A percentile compares a stretch with the other conserved stretches of the same genome.
phyloP scores from a whole-genome alignment of 2,329 filamentous ascomycete genomes.

The Chaetomium strumarium region DNA sequence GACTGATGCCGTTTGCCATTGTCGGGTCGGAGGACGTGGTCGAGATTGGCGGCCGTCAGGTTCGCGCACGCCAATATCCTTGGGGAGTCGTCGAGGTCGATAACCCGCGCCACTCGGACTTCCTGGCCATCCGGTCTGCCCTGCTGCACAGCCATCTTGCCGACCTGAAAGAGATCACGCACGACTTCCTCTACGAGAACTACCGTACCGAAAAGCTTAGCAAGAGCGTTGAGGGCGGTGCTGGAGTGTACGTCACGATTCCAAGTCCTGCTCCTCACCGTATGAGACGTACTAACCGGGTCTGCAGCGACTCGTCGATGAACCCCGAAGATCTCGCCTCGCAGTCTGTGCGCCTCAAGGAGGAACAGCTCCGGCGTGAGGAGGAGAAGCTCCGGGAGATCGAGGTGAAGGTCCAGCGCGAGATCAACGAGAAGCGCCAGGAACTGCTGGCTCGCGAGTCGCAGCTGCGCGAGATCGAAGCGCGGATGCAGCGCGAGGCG shows the following conservation, averaged over 20 bases:
- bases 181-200: constrained; percentile 99
- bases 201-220: constrained; percentile 99
- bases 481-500: constrained; percentile 81
- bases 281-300: constrained; percentile 28
- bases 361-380: constrained; percentile 96
- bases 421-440: constrained; percentile 99
- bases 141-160: constrained; percentile 96
- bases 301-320: constrained; percentile 72
- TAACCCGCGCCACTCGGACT: constrained; percentile 97
- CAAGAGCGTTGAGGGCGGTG: constrained; percentile 94
- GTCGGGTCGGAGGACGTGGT: constrained; percentile 94
- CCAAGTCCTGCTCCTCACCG: not conserved
- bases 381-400: constrained; percentile 99
- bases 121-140: constrained; percentile 92
- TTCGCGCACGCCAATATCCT: constrained; percentile 93
- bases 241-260: constrained; percentile 66
- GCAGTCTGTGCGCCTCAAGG: constrained; percentile 97
- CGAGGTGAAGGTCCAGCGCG: constrained; percentile 97
- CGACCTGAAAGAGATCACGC: constrained; percentile 98
- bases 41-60: constrained; percentile 86
- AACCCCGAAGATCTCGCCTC: constrained; percentile 96
- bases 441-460: constrained; percentile 95
- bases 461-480: constrained; percentile 97
- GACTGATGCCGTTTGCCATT: constrained; percentile 98
- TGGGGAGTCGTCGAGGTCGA: constrained; percentile 99